Base-by-base conservation (phyloP, 176 grass and related monocot species). In the Metroxylon sagu region DNA sequence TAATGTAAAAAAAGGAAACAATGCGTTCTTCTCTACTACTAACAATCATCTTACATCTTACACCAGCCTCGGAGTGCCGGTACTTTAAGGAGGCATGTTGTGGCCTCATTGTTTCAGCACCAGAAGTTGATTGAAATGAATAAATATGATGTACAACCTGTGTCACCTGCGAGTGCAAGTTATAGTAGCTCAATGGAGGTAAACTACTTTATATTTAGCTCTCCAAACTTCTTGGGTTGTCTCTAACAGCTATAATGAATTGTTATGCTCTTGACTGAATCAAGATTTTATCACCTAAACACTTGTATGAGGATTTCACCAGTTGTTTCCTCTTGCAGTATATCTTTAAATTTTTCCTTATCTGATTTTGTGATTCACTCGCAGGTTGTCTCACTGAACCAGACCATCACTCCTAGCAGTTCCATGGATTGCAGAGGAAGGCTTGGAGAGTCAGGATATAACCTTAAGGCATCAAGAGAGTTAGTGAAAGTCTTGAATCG, bases 401-500 rank as follows among this genome's bases (percentile, higher is more conserved):
- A 71, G 21, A 67, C 62, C 5, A 68, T 83, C 48, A 91, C 80
- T 71, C 84, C 73, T 52, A 74, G 66, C 65, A 64, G 73, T 76
- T 88, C 85, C 5, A 69, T 75, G 23, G 82, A 92, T 78, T 76
- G 57, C 63, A 85, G 84, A 57, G 56, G 62, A 62, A 98, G 66
- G 80, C 72, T 73, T 68, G 67, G 79, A 69, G 88, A 89, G 68
- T 52, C 62, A 60, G 61, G 74, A 26, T 71, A 77, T 76, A 77
- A 73, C 49, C 77, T 89, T 26, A 98, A 85, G 81, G 89, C 82
- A 56, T 98, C 94, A 64, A 92, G 84, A 2, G 94, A 98, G 35
- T 64, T 98, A 61, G 58, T 98, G 67, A 98, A 92, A 85, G 88
- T 93, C 67, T 69, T 98, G 54, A 98, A 98, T 83, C 88, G 88